Base-by-base conservation (phyloP, 306 rosid species). In the Castanea sativa region DNA sequence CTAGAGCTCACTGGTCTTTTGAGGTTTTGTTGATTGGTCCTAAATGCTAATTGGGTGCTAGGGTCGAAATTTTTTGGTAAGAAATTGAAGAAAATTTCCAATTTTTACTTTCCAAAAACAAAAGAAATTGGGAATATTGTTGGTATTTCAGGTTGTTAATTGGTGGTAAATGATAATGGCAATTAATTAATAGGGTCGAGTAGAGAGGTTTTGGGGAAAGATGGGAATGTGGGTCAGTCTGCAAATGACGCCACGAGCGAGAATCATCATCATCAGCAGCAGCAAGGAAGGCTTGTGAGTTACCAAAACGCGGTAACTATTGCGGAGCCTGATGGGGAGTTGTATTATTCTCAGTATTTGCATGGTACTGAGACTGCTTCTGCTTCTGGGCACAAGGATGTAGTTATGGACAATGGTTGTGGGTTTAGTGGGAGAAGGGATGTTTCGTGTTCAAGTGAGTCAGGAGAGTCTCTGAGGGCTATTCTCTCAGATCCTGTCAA, bases 401-500 rank as follows among this genome's bases (percentile, higher is more conserved):
- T 82, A 84, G 82, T 56, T 61, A 89, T 79, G 73, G 99, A 90
- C 27, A 87, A 87, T 87, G 92, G 96, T 41, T 90, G 97, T 71
- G 98, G 93, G 8, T 90, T 96, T 76, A 90, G 92, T 82, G 98
- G 98, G 70, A 91, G 98, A 74, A 93, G 84, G 82, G 96, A 96
- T 53, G 87, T 63, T 63, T 76, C 80, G 38, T 73, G 82, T 77
- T 84, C 87, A 11, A 82, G 79, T 20, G 99, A 96, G 82, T 86
- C 98, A 1, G 93, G 94, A 76, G 98, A 96, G 49, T 91, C 99
- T 14, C 84, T 96, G 83, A 90, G 97, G 84, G 82, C 88, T 0
- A 89, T 91, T 85, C 91, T 96, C 76, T 89, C 97, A 13, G 99
- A 96, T 78, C 93, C 98, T 68, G 90, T 96, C 29, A 96, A 93